A percentile compares a stretch with the other conserved stretches of the same genome.
Evolutionary conservation across 495 filamentous ascomycete species (phyloP).

Genomic region (Penicillium herquei): DNA sequence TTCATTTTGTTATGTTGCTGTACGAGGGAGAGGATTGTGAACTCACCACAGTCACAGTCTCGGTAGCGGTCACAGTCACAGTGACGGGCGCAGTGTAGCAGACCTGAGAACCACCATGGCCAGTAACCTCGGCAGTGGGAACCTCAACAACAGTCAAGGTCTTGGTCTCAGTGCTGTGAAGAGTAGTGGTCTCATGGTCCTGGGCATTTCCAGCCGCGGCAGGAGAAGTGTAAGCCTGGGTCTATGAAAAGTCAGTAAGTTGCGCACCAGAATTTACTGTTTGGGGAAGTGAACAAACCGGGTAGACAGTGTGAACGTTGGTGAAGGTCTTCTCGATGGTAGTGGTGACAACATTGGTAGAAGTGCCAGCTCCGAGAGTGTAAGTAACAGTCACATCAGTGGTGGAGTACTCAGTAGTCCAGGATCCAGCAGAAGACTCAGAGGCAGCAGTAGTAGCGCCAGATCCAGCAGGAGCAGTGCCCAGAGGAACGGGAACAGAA

Average conservation of each 20-base stretch:
- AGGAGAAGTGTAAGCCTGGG: slow-evolving; percentile 4
- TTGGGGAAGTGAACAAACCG: slow-evolving; percentile 26
- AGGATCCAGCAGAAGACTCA: slow-evolving; percentile 30
- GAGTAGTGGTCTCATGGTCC: slow-evolving; percentile 15
- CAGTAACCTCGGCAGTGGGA: slow-evolving; percentile 16
- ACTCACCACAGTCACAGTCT: slow-evolving; percentile 28
- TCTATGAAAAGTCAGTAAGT: slow-evolving; percentile 12
- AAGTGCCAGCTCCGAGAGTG: slow-evolving; percentile 54
- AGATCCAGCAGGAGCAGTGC: slow-evolving; percentile 8
- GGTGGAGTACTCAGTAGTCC: neutral
- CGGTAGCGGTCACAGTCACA: slow-evolving; percentile 26
- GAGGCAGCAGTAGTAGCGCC: slow-evolving; percentile 7
- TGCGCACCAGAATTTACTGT: too few species aligned
- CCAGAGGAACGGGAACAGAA: slow-evolving; percentile 5
- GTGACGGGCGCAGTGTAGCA: slow-evolving; percentile 26
- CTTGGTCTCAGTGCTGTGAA: slow-evolving; percentile 28
- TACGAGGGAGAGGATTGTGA: neutral
- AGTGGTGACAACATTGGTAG: slow-evolving; percentile 55
- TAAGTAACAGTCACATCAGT: slow-evolving; percentile 52
- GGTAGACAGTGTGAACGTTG: slow-evolving; percentile 36
- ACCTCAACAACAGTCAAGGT: slow-evolving; percentile 31
- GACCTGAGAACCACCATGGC: slow-evolving; percentile 13
- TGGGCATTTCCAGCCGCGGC: slow-evolving; percentile 7
- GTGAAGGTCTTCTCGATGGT: slow-evolving; percentile 52
- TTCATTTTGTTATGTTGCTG: neutral